Conservation (phyloP, 2,329 filamentous ascomycete species). For the Xylaria digitata region DNA sequence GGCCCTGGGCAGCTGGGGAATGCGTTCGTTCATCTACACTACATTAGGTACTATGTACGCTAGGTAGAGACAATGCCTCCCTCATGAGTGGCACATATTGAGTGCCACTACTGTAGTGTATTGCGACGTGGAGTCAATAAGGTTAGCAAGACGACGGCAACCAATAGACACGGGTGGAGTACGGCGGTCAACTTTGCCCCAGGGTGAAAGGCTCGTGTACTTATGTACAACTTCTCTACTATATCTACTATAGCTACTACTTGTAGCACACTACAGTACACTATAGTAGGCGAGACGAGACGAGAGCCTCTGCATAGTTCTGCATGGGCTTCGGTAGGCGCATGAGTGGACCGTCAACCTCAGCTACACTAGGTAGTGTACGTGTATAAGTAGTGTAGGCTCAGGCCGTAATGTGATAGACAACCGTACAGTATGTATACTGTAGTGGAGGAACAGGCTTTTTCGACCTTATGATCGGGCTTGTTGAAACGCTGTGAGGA, state of each 20-base stretch:
- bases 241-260: no score
- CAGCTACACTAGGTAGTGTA: not conserved
- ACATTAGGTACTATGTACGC: no score
- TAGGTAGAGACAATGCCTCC: not conserved
- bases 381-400: not conserved
- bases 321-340: not conserved
- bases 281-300: constrained; percentile 1
- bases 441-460: not conserved
- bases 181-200: constrained; percentile 16
- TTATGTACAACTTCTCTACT: no score
- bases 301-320: constrained; percentile 12
- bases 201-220: not conserved
- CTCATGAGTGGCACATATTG: constrained; percentile 8
- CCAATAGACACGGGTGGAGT: constrained; percentile 1
- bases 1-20: constrained; percentile 1
- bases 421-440: not conserved
- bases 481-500: constrained; percentile 41
- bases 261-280: no score
- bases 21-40: not conserved
- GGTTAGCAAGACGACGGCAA: not conserved
- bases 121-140: constrained; percentile 19
- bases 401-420: constrained; percentile 7
- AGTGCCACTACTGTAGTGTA: constrained; percentile 12
- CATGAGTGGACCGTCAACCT: constrained; percentile 23
- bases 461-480: constrained; percentile 36